phyloP scores from a whole-genome alignment of 2,329 filamentous ascomycete species.

The Penicillium fuscoglaucum region DNA sequence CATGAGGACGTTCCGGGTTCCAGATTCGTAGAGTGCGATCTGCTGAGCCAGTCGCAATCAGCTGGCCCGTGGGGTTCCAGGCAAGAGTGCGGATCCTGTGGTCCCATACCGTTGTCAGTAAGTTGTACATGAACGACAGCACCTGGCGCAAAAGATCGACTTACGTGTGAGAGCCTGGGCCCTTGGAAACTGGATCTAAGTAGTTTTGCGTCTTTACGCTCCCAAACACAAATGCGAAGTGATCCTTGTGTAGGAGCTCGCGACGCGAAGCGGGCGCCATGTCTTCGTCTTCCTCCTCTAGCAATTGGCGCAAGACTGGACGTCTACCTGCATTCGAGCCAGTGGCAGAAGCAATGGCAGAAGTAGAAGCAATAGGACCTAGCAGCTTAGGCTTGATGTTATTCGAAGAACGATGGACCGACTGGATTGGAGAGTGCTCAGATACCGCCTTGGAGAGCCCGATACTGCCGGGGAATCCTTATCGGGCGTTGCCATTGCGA shows the following conservation, averaged over 20 bases:
- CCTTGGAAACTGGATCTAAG: constrained; percentile 60
- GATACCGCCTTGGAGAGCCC: constrained; percentile 4
- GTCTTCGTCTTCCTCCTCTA: constrained; percentile 14
- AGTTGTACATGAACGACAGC: neutral
- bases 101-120: constrained; percentile 10
- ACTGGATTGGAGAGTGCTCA: neutral
- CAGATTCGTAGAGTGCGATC: constrained; percentile 90
- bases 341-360: neutral
- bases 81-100: constrained; percentile 72
- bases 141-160: constrained; percentile 34
- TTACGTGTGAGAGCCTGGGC: constrained; percentile 59
- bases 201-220: constrained; percentile 71
- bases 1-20: constrained; percentile 62
- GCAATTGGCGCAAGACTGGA: constrained; percentile 15
- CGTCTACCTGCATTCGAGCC: constrained; percentile 14
- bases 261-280: constrained; percentile 45
- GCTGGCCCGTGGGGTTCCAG: constrained; percentile 82
- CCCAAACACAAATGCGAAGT: constrained; percentile 66
- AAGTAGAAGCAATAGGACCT: neutral
- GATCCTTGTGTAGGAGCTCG: constrained; percentile 59
- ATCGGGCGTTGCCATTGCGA: neutral
- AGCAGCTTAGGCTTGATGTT: neutral
- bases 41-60: constrained; percentile 84
- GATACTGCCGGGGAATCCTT: constrained; percentile 10
- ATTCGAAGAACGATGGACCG: neutral